These are phyloP conservation scores for Aspergillus panamensis DNA, from an alignment of 495 filamentous ascomycete genomes.

Conservation along the genomic window DNA sequence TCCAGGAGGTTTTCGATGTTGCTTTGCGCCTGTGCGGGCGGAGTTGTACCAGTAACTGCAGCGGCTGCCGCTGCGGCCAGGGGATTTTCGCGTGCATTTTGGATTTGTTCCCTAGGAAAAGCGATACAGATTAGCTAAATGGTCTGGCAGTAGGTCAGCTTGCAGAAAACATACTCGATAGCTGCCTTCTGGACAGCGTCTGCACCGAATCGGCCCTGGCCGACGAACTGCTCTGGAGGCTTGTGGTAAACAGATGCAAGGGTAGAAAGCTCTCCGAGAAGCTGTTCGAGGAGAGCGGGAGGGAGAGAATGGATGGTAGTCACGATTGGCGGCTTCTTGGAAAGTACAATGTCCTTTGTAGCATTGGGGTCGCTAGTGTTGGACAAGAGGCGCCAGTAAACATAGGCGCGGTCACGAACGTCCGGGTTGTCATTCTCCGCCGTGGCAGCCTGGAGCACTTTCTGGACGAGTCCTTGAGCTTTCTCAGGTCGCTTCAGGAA, in stretches of 20 bases:
- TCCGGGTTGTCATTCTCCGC: constrained; percentile 96
- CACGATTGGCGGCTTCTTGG: constrained; percentile 89
- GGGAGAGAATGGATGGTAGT: constrained; percentile 90
- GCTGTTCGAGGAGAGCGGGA: constrained; percentile 73
- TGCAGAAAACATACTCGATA: constrained; percentile 61
- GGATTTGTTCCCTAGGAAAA: constrained; percentile 64
- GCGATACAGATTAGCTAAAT: constrained; percentile 14
- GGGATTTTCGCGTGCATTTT: constrained; percentile 90
- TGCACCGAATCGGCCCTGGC: constrained; percentile 88
- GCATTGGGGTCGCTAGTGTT: constrained; percentile 75
- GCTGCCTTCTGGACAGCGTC: constrained; percentile 93
- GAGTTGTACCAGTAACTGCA: constrained; percentile 53
- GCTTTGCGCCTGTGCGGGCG: constrained; percentile 54
- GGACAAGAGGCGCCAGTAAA: constrained; percentile 97
- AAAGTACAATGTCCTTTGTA: constrained; percentile 85
- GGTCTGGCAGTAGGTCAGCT: background rate
- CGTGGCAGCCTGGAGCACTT: constrained; percentile 87
- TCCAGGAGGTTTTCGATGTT: constrained; percentile 95
- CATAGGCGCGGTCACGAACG: constrained; percentile 92
- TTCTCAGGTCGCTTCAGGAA: constrained; percentile 97
- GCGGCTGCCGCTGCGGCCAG: constrained; percentile 80
- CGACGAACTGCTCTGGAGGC: constrained; percentile 92
- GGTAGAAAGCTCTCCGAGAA: constrained; percentile 88
- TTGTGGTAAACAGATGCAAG: constrained; percentile 99
- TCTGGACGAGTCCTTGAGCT: constrained; percentile 85